Base-by-base conservation (phyloP, 768 basidiomycete species). In the Leccinum subgranulosum region DNA sequence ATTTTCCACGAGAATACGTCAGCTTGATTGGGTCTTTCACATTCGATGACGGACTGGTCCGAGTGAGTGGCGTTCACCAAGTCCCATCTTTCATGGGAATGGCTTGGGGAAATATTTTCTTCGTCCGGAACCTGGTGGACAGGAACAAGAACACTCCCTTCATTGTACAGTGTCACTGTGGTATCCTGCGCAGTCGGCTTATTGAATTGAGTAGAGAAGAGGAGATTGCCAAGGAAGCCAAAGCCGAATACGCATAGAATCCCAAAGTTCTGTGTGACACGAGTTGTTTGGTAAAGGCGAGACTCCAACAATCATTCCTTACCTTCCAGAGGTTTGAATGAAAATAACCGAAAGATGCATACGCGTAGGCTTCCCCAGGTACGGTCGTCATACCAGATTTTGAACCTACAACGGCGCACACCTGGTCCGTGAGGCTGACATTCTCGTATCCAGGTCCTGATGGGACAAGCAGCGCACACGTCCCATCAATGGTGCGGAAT, bases 1-100 rank as follows among this genome's bases (percentile, higher is more conserved):
- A 84, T 74, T 51, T 84, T 79, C 90, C 91, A 95, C 1, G 92
- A 90, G 73, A 95, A 94, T 3, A 86, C 75, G 58, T 86, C 78
- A n/a, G 67, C 73, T 74, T 3, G 28, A n/a, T 2, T 49, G 17
- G 39, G 19, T 8, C 21, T 43, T 59, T 76, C 79, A 0, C 23
- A 19, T 12, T 25, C 2, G 14, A 46, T 4, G 15, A 36, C 8
- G 4, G 27, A 5, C 7, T 17, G 3, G 17, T 23, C 23, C 23
- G 23, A 23, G 23, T 61, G 15, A 6, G 25, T 2, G 5, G 17
- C 11, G 10, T 31, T 27, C 2, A 1, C 3, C 5, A 7, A 10
- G 4, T 19, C 17, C 28, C 2, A 6, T 27, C 28, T 47, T 15
- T 53, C 48, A 3, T 34, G 6, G 4, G 6, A 17, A 21, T 52